These are phyloP conservation scores for Phytophthora hybrid DNA, from an alignment of 352 stramenopile species.

Conservation along the genomic window DNA sequence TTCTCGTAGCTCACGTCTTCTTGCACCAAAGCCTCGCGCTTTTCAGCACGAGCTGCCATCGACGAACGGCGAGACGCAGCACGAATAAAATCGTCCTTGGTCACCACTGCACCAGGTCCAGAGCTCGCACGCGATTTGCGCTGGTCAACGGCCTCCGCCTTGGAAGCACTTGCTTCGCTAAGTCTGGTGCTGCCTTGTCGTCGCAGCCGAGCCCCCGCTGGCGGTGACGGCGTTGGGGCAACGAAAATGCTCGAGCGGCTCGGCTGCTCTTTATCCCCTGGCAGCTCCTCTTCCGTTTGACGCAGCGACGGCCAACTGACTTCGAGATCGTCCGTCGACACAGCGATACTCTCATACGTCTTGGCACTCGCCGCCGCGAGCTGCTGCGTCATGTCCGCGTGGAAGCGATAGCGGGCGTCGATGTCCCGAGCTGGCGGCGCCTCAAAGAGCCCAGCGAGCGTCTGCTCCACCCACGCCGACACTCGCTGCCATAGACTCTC, in stretches of 20 bases:
- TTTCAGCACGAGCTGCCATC: constrained; percentile 57
- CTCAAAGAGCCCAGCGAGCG: not conserved
- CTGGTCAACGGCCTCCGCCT: constrained; percentile 8
- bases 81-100: constrained; percentile 42
- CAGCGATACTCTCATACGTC: constrained; percentile 61
- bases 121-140: constrained; percentile 14
- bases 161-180: constrained; percentile 3
- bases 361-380: constrained; percentile 29
- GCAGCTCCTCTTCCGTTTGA: not conserved
- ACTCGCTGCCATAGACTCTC: constrained; percentile 16
- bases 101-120: constrained; percentile 6
- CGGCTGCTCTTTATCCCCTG: not conserved
- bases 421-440: not conserved
- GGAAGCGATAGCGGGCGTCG: constrained; percentile 41
- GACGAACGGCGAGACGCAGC: constrained; percentile 50
- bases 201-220: constrained; percentile 4
- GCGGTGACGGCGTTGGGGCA: constrained; percentile 10
- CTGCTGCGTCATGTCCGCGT: constrained; percentile 41
- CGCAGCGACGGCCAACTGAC: not conserved
- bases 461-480: constrained; percentile 10
- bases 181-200: constrained; percentile 13
- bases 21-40: constrained; percentile 51
- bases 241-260: constrained; percentile 30
- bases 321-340: constrained; percentile 45
- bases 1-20: constrained; percentile 76